These are phyloP conservation scores for Knoxdaviesia proteae DNA, from an alignment of 2,329 filamentous ascomycete genomes.

Conservation along the genomic window DNA sequence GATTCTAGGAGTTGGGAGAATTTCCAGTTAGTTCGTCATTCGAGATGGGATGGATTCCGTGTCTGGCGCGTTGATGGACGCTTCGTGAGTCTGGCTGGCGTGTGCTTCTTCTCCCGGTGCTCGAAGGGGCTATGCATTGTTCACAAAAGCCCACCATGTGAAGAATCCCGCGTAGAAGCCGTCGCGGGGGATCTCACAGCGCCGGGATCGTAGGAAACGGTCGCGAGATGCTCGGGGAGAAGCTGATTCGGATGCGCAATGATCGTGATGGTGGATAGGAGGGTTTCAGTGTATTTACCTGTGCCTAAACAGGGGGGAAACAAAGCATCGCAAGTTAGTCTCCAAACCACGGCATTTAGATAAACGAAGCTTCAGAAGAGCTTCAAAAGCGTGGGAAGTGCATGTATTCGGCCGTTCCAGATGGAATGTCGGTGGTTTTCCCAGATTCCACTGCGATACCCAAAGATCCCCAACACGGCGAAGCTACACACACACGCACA, in stretches of 20 bases:
- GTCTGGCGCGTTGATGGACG: background rate
- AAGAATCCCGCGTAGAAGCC: background rate
- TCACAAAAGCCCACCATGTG: background rate
- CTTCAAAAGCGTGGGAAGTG: too few relatives aligned
- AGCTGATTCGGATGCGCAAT: background rate
- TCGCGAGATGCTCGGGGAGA: background rate
- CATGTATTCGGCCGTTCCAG: background rate
- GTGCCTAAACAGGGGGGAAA: background rate
- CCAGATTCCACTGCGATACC: too few relatives aligned
- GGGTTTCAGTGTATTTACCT: background rate
- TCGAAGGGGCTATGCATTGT: too few relatives aligned
- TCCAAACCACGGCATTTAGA: background rate
- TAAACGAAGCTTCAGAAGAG: background rate
- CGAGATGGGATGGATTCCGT: background rate
- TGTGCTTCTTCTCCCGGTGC: too few relatives aligned
- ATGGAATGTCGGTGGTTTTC: background rate
- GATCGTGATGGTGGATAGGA: background rate
- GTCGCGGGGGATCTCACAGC: background rate
- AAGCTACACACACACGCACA: too few relatives aligned
- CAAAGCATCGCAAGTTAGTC: background rate
- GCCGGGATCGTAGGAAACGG: background rate
- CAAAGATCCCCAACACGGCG: too few relatives aligned
- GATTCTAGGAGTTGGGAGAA: constrained; percentile 1
- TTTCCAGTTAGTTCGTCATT: background rate
- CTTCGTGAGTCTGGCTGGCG: background rate